These are phyloP conservation scores for Phaeosphaeriaceae sp. DNA, from an alignment of 2,329 filamentous ascomycete genomes.

Conservation along the genomic window DNA sequence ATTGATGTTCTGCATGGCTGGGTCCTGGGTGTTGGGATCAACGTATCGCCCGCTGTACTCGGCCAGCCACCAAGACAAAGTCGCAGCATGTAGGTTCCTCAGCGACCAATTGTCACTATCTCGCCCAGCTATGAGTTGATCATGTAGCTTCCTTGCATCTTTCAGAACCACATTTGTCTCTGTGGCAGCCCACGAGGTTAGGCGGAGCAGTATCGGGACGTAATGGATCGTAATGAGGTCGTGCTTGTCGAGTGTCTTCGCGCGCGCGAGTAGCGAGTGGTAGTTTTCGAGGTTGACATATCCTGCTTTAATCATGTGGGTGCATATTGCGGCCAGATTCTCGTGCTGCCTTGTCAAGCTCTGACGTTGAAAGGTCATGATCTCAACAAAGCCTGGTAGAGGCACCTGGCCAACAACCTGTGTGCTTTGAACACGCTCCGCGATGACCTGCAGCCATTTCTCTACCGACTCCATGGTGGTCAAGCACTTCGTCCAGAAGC, in stretches of 20 bases:
- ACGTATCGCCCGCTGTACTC: conserved; percentile 92
- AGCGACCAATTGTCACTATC: conserved; percentile 76
- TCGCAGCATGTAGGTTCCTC: conserved; percentile 77
- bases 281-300: conserved; percentile 77
- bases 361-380: conserved; percentile 78
- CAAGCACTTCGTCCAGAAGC: conserved; percentile 78
- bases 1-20: conserved; percentile 61
- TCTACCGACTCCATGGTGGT: conserved; percentile 78
- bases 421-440: conserved; percentile 77
- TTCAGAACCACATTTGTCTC: conserved; percentile 72
- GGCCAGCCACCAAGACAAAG: conserved; percentile 85
- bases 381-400: conserved; percentile 73
- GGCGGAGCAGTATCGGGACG: conserved; percentile 78
- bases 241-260: conserved; percentile 78
- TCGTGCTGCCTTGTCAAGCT: conserved; percentile 92
- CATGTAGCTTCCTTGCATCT: conserved; percentile 74
- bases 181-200: conserved; percentile 77
- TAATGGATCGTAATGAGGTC: conserved; percentile 80
- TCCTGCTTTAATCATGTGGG: conserved; percentile 77
- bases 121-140: conserved; percentile 68
- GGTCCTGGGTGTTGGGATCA: conserved; percentile 69
- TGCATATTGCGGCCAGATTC: conserved; percentile 79
- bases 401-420: conserved; percentile 74
- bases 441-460: conserved; percentile 75
- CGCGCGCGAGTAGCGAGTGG: conserved; percentile 69